A percentile compares a stretch with the other conserved stretches of the same genome.
Conservation (phyloP, 2,329 filamentous ascomycete species). For the Aspergillus fumigatiaffinis region DNA sequence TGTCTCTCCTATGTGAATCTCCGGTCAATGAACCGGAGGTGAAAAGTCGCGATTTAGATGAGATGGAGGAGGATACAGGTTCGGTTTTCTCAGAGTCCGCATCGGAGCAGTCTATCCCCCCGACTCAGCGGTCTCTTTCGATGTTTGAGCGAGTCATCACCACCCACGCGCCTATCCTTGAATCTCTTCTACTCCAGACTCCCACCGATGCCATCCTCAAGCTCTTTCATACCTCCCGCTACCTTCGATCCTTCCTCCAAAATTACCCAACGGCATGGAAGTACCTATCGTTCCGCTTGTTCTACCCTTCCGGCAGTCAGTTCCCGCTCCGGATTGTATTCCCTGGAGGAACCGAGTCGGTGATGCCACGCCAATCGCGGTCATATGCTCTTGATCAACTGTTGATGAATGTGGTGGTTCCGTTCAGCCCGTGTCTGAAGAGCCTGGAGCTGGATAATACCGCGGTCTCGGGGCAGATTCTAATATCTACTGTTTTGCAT, state of each 20-base stretch:
- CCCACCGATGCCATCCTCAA: constrained; percentile 55
- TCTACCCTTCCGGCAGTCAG: constrained; percentile 37
- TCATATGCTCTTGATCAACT: constrained; percentile 57
- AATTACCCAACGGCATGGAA: constrained; percentile 59
- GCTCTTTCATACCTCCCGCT: constrained; percentile 55
- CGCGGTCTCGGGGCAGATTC: constrained; percentile 54
- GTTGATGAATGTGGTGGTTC: constrained; percentile 52
- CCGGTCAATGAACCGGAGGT: background rate
- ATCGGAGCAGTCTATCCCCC: constrained; percentile 18
- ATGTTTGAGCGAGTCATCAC: constrained; percentile 54
- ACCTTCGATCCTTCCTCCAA: constrained; percentile 52
- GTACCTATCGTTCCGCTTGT: constrained; percentile 56
- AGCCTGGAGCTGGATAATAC: constrained; percentile 60
- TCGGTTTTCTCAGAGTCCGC: constrained; percentile 22
- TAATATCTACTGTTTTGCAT: constrained; percentile 53
- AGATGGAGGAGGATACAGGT: constrained; percentile 6
- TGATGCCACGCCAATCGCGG: constrained; percentile 48
- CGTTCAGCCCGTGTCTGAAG: constrained; percentile 53
- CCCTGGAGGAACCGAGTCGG: constrained; percentile 29
- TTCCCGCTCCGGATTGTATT: constrained; percentile 29
- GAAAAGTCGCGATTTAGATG: background rate
- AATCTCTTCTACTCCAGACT: constrained; percentile 55
- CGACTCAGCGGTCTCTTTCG: constrained; percentile 34
- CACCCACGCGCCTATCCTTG: constrained; percentile 55
- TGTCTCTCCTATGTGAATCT: constrained; percentile 12